Percentiles rank a stretch among this genome's conserved stretches.
Evolutionary conservation across 805 yeast genomes (phyloP).

Genomic region (Monosporozyma solicola): DNA sequence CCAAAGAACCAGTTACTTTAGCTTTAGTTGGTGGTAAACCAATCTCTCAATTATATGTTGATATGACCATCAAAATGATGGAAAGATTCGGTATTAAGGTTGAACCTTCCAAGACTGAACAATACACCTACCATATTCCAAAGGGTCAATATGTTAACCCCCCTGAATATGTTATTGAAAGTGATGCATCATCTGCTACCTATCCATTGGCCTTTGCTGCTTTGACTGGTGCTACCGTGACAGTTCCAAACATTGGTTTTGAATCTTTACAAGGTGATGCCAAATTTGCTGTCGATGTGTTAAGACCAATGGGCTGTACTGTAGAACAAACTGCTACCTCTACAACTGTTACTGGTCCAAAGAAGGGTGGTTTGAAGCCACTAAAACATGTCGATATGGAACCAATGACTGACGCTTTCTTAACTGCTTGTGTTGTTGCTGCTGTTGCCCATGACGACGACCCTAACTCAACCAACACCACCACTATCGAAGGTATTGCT

Average conservation of each 20-base stretch:
- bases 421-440: slow-evolving; percentile 94
- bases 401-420: slow-evolving; percentile 98
- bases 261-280: slow-evolving; percentile 96
- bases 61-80: slow-evolving; percentile 97
- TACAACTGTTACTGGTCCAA: slow-evolving; percentile 89
- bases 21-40: slow-evolving; percentile 94
- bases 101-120: slow-evolving; percentile 56
- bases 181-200: slow-evolving; percentile 97
- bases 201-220: slow-evolving; percentile 98
- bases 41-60: slow-evolving; percentile 88
- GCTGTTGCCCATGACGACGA: slow-evolving; percentile 66
- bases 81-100: slow-evolving; percentile 77
- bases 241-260: slow-evolving; percentile 90
- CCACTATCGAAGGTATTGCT: slow-evolving; percentile 90
- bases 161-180: slow-evolving; percentile 76
- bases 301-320: slow-evolving; percentile 89
- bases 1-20: slow-evolving; percentile 76
- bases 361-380: slow-evolving; percentile 57
- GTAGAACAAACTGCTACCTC: slow-evolving; percentile 77
- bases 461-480: slow-evolving; percentile 36
- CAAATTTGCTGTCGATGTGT: slow-evolving; percentile 85
- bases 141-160: slow-evolving; percentile 76
- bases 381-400: slow-evolving; percentile 87
- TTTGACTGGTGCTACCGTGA: slow-evolving; percentile 83
- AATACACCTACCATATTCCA: slow-evolving; percentile 85